Evolutionary conservation across 2,329 filamentous ascomycete species (phyloP).

Genomic region (Fusarium armeniacum): DNA sequence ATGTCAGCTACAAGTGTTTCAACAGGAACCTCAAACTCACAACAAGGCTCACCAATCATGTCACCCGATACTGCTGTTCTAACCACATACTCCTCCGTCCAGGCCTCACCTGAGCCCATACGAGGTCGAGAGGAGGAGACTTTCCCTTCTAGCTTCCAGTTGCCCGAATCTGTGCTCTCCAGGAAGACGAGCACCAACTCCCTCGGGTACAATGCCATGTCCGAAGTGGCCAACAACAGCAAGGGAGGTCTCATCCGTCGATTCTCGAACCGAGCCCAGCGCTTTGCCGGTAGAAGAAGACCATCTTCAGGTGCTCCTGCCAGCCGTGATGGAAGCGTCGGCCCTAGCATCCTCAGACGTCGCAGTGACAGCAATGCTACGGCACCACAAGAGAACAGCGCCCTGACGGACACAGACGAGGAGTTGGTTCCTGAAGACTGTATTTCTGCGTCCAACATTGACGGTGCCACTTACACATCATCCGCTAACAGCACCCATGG

Average conservation of each 20-base stretch:
- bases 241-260: slow-evolving; percentile 79
- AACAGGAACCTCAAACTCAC: slow-evolving; percentile 68
- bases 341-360: slow-evolving; percentile 87
- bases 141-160: slow-evolving; percentile 70
- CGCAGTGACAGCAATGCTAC: slow-evolving; percentile 91
- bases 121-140: slow-evolving; percentile 68
- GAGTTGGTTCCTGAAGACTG: slow-evolving; percentile 53
- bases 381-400: slow-evolving; percentile 64
- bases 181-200: slow-evolving; percentile 72
- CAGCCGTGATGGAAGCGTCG: slow-evolving; percentile 88
- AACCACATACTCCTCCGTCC: slow-evolving; percentile 73
- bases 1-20: slow-evolving; percentile 69
- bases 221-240: slow-evolving; percentile 63
- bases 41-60: slow-evolving; percentile 69
- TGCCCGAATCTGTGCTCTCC: slow-evolving; percentile 79
- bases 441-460: slow-evolving; percentile 58
- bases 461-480: slow-evolving; percentile 62
- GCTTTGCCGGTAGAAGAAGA: slow-evolving; percentile 76
- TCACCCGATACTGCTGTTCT: slow-evolving; percentile 66
- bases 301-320: slow-evolving; percentile 82
- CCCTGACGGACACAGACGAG: slow-evolving; percentile 65
- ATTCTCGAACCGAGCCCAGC: slow-evolving; percentile 83
- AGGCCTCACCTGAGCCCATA: slow-evolving; percentile 75
- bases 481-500: slow-evolving; percentile 63
- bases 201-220: slow-evolving; percentile 73